Evolutionary conservation across 495 filamentous ascomycete genomes (phyloP).

Genomic region (Aspergillus hancockii): DNA sequence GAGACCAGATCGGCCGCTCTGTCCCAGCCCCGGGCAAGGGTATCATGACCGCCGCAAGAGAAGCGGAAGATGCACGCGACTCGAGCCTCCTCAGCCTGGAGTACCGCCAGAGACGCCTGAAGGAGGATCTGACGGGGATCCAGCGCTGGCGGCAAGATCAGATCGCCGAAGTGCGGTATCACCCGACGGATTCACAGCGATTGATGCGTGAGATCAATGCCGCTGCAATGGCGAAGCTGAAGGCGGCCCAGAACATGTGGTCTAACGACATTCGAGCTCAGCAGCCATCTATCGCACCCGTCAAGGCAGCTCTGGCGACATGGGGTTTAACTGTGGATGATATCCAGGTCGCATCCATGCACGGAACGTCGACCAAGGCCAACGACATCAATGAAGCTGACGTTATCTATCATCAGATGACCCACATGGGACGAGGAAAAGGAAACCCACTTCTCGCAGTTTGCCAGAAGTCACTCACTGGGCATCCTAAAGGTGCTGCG

Average conservation of each 20-base stretch:
- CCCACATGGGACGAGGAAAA: slow-evolving; percentile 89
- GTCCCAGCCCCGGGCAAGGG: slow-evolving; percentile 95
- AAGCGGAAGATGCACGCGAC: slow-evolving; percentile 64
- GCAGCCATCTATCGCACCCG: slow-evolving; percentile 85
- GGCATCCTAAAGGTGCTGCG: slow-evolving; percentile 97
- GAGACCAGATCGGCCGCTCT: slow-evolving; percentile 96
- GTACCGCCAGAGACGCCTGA: slow-evolving; percentile 82
- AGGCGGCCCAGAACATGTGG: slow-evolving; percentile 77
- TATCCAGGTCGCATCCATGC: slow-evolving; percentile 93
- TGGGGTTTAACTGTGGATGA: slow-evolving; percentile 98
- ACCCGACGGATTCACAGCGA: too few species aligned
- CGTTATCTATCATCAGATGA: slow-evolving; percentile 93
- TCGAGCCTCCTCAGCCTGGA: slow-evolving; percentile 92
- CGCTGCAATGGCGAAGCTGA: too few species aligned
- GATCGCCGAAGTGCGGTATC: too few species aligned
- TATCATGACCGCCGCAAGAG: slow-evolving; percentile 92
- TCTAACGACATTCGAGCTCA: slow-evolving; percentile 97
- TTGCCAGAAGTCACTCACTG: slow-evolving; percentile 98
- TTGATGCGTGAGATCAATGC: too few species aligned
- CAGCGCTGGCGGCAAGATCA: too few species aligned
- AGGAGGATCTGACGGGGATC: slow-evolving; percentile 68
- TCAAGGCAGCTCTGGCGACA: slow-evolving; percentile 89
- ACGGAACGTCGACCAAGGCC: slow-evolving; percentile 95
- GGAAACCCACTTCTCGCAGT: slow-evolving; percentile 96
- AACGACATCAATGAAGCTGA: slow-evolving; percentile 99